Evolutionary conservation across 495 filamentous ascomycete genomes (phyloP).

Genomic region (Penicillium canariense): DNA sequence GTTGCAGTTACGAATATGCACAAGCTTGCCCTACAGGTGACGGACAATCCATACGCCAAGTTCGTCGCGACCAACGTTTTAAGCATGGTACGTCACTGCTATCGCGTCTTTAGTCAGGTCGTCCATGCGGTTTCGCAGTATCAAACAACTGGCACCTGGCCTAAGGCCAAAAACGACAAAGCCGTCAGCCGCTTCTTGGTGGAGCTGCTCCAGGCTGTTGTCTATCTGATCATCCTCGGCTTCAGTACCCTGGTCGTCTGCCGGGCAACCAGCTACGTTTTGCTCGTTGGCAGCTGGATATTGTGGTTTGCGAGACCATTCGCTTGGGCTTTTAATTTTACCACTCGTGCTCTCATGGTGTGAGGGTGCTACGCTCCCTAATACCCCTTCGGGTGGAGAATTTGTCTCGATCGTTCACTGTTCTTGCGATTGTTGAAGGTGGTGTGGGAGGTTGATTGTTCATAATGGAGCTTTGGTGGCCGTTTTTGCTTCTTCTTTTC

Average conservation of each 20-base stretch:
- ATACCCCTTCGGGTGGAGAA: too few relatives aligned
- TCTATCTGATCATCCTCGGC: constrained; percentile 39
- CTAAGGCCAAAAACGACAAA: constrained; percentile 27
- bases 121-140: constrained; percentile 30
- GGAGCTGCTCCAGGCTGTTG: constrained; percentile 36
- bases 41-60: constrained; percentile 28
- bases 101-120: constrained; percentile 31
- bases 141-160: constrained; percentile 37
- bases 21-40: constrained; percentile 19
- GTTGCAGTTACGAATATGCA: constrained; percentile 33
- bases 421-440: too few relatives aligned
- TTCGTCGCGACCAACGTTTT: constrained; percentile 29
- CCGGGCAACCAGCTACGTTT: constrained; percentile 33
- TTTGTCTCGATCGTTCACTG: too few relatives aligned
- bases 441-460: too few relatives aligned
- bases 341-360: constrained; percentile 28
- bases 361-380: too few relatives aligned
- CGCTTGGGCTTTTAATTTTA: constrained; percentile 32
- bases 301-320: constrained; percentile 44
- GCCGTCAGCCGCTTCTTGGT: constrained; percentile 31
- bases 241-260: constrained; percentile 34
- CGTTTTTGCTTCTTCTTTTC: too few relatives aligned
- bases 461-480: too few relatives aligned
- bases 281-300: constrained; percentile 42
- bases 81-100: constrained; percentile 40